Evolutionary conservation across 2,329 filamentous ascomycete genomes (phyloP), one percentile per base, ranked within the genome.

Genomic region (Trichoderma atrobrunneum): DNA sequence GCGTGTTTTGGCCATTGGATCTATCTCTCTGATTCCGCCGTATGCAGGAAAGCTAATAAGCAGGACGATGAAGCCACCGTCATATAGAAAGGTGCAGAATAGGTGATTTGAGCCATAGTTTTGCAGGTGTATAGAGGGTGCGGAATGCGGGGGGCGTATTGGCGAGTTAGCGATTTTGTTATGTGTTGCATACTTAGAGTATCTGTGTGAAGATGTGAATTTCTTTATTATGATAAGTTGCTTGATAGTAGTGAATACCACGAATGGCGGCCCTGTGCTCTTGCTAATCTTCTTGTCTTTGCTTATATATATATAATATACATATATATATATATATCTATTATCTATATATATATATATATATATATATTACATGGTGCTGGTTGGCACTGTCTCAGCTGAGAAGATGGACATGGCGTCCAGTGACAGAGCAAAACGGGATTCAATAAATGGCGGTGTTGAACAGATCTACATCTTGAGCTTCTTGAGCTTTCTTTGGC

Each of bases 41-140:
- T 98, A 95, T 83, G 91, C 90, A 66, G 94, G 89, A 24, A 98
- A 98, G 85, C 81, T 97, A 73, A 92, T 98, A 75, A 87, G 92
- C 77, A 87, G 94, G 78, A 94, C 90, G 73, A 91, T 97, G 86
- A 95, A 92, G 83, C 96, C 96, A 74, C 95, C 95, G 24, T 97
- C 93, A 79, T 98, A 98, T 84, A 88, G 96, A 78, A 99, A 99
- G 85, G 95, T 99, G 62, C 91, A 92, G 82, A 91, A 87, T 59
- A 88, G 90, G 73, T 92, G 61, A 71, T 71, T 39, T 30, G 28
- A 12, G 28, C 26, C 36, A n/a, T 28, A 34, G 18, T 48, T 14
- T 24, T 30, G 56, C 39, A 43, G 30, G 57, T 5, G 28, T 36
- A 51, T 61, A 21, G 39, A n/a, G 39, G 26, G 1, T 36, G 36